Base-by-base conservation (phyloP, 306 rosid species). In the Cicer arietinum region DNA sequence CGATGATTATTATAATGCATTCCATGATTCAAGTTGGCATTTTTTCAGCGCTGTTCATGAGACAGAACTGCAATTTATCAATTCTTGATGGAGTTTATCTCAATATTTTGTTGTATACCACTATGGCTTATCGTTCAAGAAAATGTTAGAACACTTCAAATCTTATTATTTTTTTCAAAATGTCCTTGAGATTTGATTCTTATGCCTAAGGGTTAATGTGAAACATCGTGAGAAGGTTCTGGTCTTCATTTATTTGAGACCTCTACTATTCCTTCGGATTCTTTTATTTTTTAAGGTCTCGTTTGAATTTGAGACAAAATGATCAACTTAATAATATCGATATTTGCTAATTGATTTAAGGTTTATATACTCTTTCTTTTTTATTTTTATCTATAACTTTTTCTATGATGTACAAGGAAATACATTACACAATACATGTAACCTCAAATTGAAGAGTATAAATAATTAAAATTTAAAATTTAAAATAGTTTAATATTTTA, bases 21-120 rank as follows among this genome's bases (percentile, higher is more conserved):
- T 94, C 45, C 98, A 90, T 72, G 91, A 90, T 79, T 88, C 91
- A 52, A 94, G 98, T 89, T 91, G 94, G 96, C 98, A 91, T 81
- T 85, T 91, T 84, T 91, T 94, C 76, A 59, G 87, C 56, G 85
- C 89, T 42, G 67, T 7, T 63, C 45, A 25, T 35, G 90, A 82
- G 56, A 37, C 77, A 47, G 66, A 83, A 84, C 69, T 86, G 69
- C 85, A 73, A 57, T 67, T 51, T 25, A 73, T 58, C 66, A 68
- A 76, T 73, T 75, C 73, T 79, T 84, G 79, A 83, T 77, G 16
- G 57, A 13, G 61, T 57, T 13, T 71, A 69, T 44, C 52, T 20
- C 45, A 7, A 56, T 71, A 18, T 57, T 50, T 56, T 62, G 53
- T 56, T 74, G 44, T 20, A 25, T 14, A 10, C 61, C 17, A 42